Conservation (phyloP, 768 basidiomycete genomes). For the Candolleomyces eurysporus region DNA sequence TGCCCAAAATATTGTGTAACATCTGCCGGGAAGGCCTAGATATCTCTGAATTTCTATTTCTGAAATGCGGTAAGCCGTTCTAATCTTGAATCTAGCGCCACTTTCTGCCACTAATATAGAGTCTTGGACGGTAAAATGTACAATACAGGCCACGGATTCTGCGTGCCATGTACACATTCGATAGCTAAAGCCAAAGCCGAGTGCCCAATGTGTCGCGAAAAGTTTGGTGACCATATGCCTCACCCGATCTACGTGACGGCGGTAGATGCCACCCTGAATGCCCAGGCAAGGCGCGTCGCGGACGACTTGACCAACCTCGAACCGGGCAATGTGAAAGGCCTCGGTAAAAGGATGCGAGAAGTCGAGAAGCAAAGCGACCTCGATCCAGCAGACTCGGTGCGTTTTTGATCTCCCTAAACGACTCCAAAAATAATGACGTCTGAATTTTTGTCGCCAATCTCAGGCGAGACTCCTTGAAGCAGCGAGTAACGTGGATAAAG, state of each 20-base stretch:
- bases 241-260: neutral
- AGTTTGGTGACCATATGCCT: neutral
- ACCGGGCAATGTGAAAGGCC: neutral
- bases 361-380: neutral
- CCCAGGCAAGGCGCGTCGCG: neutral
- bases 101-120: no score
- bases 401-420: neutral
- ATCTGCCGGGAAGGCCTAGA: neutral
- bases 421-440: neutral
- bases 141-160: neutral
- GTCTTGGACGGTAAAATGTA: no score
- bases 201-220: neutral
- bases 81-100: neutral
- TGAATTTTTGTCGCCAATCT: neutral
- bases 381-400: neutral
- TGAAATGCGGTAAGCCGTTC: neutral
- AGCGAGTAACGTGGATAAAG: neutral
- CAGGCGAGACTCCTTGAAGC: neutral
- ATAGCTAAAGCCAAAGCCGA: neutral
- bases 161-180: neutral
- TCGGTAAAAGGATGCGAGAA: neutral
- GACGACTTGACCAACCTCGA: neutral
- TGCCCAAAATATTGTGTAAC: neutral
- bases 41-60: neutral
- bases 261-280: neutral